Base-by-base conservation (phyloP, 2,329 filamentous ascomycete genomes). In the Triangularia setosa region DNA sequence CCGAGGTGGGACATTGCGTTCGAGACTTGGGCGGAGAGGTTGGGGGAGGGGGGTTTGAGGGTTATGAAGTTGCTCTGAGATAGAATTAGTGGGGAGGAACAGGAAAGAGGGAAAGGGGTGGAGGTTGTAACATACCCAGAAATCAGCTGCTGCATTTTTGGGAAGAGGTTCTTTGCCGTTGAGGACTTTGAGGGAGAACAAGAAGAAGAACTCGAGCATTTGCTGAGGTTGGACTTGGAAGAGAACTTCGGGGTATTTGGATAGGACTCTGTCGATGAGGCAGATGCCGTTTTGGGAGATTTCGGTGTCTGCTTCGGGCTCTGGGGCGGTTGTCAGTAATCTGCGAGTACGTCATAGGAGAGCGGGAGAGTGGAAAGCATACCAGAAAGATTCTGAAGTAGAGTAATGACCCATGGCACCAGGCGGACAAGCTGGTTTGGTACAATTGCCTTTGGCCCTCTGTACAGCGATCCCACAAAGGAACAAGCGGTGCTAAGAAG, bases 281-380 rank as follows among this genome's bases (percentile, higher is more conserved):
- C 93, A 89, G 58, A 94, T 89, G 58, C 87, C 87, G 64, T 88
- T 87, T 68, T 93, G 88, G 1, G 90, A 81, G 11, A 94, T 80
- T 68, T 93, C 90, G 0, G 87, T 84, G 65, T 94, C 91, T 55
- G 84, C 83, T 9, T 84, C 83, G 58, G 85, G 86, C 55, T 83
- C 82, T 80, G 60, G 23, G n/a, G 8, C 24, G 56, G 58, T n/a
- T 72, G 68, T 40, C 11, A 55, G 52, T 12, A 6, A 24, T 6
- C 11, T 27, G 21, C 27, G 4, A 12, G 16, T 8, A 33, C 1
- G 14, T 33, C 11, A 11, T 33, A 12, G 11, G 1, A 9, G 14
- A 12, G 14, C 1, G 9, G 6, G 30, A n/a, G 8, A 8, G 27
- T 52, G 30, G 33, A 59, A 12, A 9, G 71, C 79, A 71, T 77